Evolutionary conservation across 2,329 filamentous ascomycete species (phyloP), one percentile per base, ranked within the genome.

Genomic region (Calcarisporium arbuscula): DNA sequence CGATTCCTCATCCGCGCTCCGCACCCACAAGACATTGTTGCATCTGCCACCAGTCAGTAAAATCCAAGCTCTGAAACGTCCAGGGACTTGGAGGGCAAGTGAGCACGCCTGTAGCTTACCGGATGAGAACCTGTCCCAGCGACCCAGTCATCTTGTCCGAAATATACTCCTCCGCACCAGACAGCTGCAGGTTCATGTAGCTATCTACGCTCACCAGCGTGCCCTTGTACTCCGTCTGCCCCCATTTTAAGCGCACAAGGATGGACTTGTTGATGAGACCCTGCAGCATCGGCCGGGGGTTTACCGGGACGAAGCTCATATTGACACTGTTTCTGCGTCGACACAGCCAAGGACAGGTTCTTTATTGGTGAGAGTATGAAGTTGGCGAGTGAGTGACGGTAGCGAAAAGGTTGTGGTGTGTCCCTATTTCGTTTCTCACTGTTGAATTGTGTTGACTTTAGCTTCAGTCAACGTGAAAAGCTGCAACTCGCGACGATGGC

Each of bases 111-210:
- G 14, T 15, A 33, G 52, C 68, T 42, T 63, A 94, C 83, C 90
- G 73, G 54, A 98, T 96, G 52, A 98, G 63, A 29, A 98, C 89
- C 64, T 95, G 84, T 6, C 92, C 92, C 46, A 98, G 66, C 31
- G 77, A 77, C 38, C 88, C 90, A 22, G 83, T 87, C 58, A 79
- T 81, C 73, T 94, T 85, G 49, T 86, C 82, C 57, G 88, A 80
- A 54, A 95, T 85, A 64, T 82, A 95, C 64, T 98, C 92, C 65
- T 95, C 85, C 33, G 90, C 89, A 52, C 83, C 82, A 47, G 81
- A 80, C 44, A 98, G 76, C 67, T 96, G 88, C 45, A 98, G 80
- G 69, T 98, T 98, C 90, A 98, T 96, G 71, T 98, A 98, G 57
- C 85, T 88, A 68, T 98, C 92, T 56, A 94, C 85, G 52, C 84